Conservation (phyloP, 1,284 basidiomycete species). For the Porogramme epimiltina region DNA sequence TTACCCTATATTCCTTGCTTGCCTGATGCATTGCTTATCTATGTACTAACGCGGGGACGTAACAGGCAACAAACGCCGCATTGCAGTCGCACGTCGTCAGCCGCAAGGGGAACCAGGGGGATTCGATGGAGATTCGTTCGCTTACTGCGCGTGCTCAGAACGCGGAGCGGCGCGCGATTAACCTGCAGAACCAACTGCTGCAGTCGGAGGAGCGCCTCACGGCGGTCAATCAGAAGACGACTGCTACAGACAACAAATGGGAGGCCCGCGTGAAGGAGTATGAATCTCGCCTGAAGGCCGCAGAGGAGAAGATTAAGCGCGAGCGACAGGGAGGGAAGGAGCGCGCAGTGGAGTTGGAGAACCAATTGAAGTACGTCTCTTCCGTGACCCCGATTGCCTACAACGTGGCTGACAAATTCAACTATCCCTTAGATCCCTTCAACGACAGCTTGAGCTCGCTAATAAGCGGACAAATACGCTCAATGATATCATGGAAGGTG, state of each 20-base stretch:
- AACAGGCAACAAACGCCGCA: conserved; percentile 76
- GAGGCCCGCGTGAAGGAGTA: conserved; percentile 92
- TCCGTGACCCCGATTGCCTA: background rate
- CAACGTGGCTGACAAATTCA: conserved; percentile 1
- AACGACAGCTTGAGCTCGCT: conserved; percentile 71
- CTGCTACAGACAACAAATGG: conserved; percentile 82
- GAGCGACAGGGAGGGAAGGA: conserved; percentile 96
- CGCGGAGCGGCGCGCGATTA: conserved; percentile 81
- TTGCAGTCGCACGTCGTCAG: conserved; percentile 75
- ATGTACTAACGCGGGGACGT: no score
- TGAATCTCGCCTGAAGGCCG: conserved; percentile 79
- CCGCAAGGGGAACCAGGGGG: conserved; percentile 66
- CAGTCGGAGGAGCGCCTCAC: conserved; percentile 84
- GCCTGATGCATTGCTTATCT: background rate
- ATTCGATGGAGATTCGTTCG: conserved; percentile 73
- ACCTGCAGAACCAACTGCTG: conserved; percentile 81
- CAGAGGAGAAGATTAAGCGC: conserved; percentile 93
- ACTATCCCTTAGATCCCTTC: conserved; percentile 51
- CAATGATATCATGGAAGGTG: conserved; percentile 60
- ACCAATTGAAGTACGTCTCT: conserved; percentile 60
- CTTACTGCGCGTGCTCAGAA: conserved; percentile 74
- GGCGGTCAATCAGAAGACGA: conserved; percentile 68
- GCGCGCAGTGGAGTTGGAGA: conserved; percentile 69
- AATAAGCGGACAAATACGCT: conserved; percentile 69
- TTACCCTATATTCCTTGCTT: conserved; percentile 3